phyloP scores from a whole-genome alignment of 106 monocot species.

The Posidonia australis region DNA sequence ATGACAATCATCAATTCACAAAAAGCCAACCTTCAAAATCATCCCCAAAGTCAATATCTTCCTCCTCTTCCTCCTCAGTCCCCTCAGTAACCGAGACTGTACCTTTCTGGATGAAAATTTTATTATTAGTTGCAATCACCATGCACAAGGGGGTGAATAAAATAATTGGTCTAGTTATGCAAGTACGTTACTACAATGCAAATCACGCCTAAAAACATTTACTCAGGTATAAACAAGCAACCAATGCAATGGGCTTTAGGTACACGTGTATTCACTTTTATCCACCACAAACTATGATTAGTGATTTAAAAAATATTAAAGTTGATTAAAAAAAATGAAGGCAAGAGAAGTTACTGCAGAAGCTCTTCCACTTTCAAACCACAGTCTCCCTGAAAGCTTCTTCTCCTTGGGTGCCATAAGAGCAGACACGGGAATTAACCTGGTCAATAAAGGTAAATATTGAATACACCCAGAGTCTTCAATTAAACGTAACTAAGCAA shows the following conservation, averaged over 20 bases:
- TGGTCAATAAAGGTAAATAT: slow-evolving; percentile 9
- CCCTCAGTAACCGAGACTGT: slow-evolving; percentile 42
- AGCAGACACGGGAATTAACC: slow-evolving; percentile 95
- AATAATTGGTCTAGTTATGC: background rate
- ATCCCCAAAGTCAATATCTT: slow-evolving; percentile 89
- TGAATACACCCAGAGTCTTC: no score
- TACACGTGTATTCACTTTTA: no score
- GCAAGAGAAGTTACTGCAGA: slow-evolving; percentile 30
- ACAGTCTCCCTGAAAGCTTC: slow-evolving; percentile 68
- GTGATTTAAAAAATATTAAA: no score
- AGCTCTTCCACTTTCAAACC: slow-evolving; percentile 92
- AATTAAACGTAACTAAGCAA: no score
- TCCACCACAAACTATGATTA: no score
- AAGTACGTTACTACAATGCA: no score
- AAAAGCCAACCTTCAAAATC: slow-evolving; percentile 79
- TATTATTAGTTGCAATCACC: background rate
- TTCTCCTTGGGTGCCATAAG: slow-evolving; percentile 76
- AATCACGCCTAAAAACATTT: no score
- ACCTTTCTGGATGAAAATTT: slow-evolving; percentile 48
- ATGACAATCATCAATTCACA: background rate
- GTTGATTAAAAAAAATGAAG: no score
- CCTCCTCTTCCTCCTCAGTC: slow-evolving; percentile 85
- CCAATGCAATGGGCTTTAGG: no score
- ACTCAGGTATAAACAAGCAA: no score
- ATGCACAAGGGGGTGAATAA: background rate